These are phyloP conservation scores for Phialophora macrospora DNA, from an alignment of 2,329 filamentous ascomycete genomes.

Conservation along the genomic window DNA sequence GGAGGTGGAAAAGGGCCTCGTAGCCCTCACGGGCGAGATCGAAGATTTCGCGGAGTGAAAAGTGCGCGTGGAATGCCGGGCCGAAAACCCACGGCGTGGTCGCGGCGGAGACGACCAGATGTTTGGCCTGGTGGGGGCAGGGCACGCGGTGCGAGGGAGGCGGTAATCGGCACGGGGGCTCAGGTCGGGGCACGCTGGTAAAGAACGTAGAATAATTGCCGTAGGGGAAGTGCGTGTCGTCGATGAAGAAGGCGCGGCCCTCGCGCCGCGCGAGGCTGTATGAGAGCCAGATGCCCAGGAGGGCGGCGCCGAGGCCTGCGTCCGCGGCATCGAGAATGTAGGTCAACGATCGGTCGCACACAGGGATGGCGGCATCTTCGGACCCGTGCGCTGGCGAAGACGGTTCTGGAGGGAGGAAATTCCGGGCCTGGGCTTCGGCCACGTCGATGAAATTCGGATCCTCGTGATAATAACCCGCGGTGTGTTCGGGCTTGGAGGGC, in stretches of 20 bases:
- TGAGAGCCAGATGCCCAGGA: conserved; percentile 82
- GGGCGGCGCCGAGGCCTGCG: conserved; percentile 74
- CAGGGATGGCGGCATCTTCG: conserved; percentile 44
- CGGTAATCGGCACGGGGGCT: conserved; percentile 70
- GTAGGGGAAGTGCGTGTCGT: conserved; percentile 83
- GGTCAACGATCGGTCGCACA: conserved; percentile 74
- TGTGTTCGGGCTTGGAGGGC: conserved; percentile 55
- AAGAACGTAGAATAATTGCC: conserved; percentile 77
- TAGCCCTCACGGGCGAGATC: conserved; percentile 71
- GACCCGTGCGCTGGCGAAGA: conserved; percentile 25
- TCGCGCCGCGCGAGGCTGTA: conserved; percentile 79
- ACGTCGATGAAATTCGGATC: conserved; percentile 78
- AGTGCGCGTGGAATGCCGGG: conserved; percentile 60
- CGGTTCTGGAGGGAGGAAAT: conserved; percentile 59
- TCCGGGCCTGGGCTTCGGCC: conserved; percentile 68
- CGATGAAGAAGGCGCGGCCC: conserved; percentile 77
- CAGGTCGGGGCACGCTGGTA: conserved; percentile 54
- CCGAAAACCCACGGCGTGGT: conserved; percentile 71
- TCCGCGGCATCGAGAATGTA: conserved; percentile 76
- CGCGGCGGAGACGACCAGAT: conserved; percentile 73
- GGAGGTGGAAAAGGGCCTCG: conserved; percentile 73
- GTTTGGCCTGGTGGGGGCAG: conserved; percentile 75
- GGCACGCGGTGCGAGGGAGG: conserved; percentile 77
- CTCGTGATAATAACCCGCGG: conserved; percentile 62
- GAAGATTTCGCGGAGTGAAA: conserved; percentile 67